These are phyloP conservation scores for Byssochlamys sp. DNA, from an alignment of 2,329 filamentous ascomycete species.

Conservation along the genomic window DNA sequence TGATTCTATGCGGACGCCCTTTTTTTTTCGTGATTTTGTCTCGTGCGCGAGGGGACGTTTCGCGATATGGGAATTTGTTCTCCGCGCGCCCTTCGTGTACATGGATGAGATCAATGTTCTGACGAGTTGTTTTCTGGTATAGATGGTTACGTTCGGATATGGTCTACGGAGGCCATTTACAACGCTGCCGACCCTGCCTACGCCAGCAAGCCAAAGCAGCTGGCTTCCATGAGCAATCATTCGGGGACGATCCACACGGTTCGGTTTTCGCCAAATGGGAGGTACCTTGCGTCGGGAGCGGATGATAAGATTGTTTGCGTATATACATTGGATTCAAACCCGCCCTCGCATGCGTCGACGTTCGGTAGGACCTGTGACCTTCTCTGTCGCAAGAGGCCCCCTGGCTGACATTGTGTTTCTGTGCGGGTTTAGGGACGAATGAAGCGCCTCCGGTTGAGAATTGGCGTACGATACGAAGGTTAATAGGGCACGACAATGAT, in stretches of 20 bases:
- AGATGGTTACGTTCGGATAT: constrained; percentile 95
- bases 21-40: background rate
- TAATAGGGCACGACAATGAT: constrained; percentile 96
- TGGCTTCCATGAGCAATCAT: constrained; percentile 97
- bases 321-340: constrained; percentile 77
- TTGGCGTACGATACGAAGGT: constrained; percentile 86
- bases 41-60: background rate
- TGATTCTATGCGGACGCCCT: constrained; percentile 10
- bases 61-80: background rate
- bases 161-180: constrained; percentile 90
- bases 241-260: constrained; percentile 95
- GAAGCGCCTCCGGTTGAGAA: constrained; percentile 91
- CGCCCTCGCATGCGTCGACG: constrained; percentile 63
- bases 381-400: background rate
- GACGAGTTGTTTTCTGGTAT: constrained; percentile 2
- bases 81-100: background rate
- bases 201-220: constrained; percentile 70
- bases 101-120: background rate
- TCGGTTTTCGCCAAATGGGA: constrained; percentile 88
- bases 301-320: constrained; percentile 99
- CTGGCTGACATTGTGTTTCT: constrained; percentile 5
- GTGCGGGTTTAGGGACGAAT: constrained; percentile 53
- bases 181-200: constrained; percentile 64
- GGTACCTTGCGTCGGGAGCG: constrained; percentile 90
- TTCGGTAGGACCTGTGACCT: constrained; percentile 51